Conservation (phyloP, 2,329 filamentous ascomycete genomes). For the Fusarium poae region DNA sequence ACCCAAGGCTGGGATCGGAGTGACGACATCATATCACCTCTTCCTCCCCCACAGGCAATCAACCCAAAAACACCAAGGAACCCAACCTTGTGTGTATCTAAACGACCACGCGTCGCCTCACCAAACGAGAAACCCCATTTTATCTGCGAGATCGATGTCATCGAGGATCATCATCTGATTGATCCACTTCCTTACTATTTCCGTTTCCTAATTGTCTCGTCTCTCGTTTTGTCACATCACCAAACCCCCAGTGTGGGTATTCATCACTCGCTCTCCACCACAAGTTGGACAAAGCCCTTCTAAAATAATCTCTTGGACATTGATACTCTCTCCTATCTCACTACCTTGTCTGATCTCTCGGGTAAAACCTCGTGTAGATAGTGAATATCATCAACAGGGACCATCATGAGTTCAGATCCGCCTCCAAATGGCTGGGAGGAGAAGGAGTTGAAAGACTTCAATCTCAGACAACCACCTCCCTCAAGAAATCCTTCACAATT, state of each 20-base stretch:
- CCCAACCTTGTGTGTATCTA: constrained; percentile 8
- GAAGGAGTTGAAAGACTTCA: constrained; percentile 35
- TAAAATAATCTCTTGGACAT: constrained; percentile 6
- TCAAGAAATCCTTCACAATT: constrained; percentile 34
- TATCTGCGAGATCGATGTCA: constrained; percentile 34
- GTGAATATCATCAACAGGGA: constrained; percentile 5
- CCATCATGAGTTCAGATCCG: constrained; percentile 42
- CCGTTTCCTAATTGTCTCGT: constrained; percentile 11
- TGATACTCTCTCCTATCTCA: not conserved
- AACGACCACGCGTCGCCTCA: constrained; percentile 21
- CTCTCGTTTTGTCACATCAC: constrained; percentile 29
- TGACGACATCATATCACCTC: constrained; percentile 16
- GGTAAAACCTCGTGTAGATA: constrained; percentile 5
- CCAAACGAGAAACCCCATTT: constrained; percentile 10
- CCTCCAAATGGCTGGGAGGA: constrained; percentile 27
- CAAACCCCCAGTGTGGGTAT: constrained; percentile 17
- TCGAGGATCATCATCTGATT: constrained; percentile 37
- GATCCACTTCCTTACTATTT: constrained; percentile 29
- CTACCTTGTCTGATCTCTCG: constrained; percentile 2
- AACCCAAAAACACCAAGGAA: constrained; percentile 30
- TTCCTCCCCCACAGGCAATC: not conserved
- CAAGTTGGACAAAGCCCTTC: constrained; percentile 4
- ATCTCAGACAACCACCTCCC: constrained; percentile 37
- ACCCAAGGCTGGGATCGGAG: not conserved
- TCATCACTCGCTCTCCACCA: constrained; percentile 37